Percentiles rank a stretch among this genome's conserved stretches.
Conservation (phyloP, 2,329 filamentous ascomycete species). For the Fonsecaea erecta region DNA sequence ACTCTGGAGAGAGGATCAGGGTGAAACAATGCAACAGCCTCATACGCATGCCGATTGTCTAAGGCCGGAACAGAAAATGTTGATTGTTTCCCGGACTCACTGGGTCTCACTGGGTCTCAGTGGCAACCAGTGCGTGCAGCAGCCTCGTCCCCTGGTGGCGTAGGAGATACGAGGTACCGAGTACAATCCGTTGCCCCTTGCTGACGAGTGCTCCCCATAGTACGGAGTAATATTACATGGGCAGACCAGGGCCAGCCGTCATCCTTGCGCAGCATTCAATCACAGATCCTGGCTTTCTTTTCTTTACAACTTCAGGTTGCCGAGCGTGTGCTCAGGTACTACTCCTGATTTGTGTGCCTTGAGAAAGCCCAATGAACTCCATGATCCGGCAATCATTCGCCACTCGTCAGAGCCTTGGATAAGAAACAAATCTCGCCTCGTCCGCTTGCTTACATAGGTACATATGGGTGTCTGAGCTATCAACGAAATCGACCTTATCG, state of each 20-base stretch:
- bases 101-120: neutral
- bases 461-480: neutral
- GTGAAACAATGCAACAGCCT: neutral
- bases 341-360: neutral
- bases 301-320: neutral
- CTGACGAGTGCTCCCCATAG: conserved; percentile 1
- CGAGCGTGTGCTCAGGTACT: neutral
- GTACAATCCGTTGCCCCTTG: no score
- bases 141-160: neutral
- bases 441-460: conserved; percentile 4
- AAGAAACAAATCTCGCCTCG: conserved; percentile 15
- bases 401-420: neutral
- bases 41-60: neutral
- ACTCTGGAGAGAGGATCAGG: neutral
- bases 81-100: neutral
- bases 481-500: conserved; percentile 6
- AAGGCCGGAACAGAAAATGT: neutral
- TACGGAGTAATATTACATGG: neutral
- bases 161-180: neutral
- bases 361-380: neutral
- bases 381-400: conserved; percentile 4
- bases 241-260: neutral
- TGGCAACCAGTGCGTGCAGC: neutral
- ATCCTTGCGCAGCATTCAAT: neutral
- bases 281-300: neutral